Base-by-base conservation (phyloP, 495 filamentous ascomycete species). In the Bryoglossum gracile region DNA sequence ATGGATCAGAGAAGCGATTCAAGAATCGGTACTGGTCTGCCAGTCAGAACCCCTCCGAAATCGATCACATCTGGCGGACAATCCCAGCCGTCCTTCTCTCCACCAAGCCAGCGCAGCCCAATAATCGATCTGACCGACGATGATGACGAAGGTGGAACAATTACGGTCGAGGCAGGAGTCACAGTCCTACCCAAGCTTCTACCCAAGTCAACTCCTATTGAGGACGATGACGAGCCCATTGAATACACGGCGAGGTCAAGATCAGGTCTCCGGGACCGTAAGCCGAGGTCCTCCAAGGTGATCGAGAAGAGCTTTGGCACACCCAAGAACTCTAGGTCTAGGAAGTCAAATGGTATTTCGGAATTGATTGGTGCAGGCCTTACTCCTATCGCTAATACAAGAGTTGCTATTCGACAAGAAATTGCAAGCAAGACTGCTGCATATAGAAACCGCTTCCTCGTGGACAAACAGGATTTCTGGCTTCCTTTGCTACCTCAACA, bases 391-490 rank as follows among this genome's bases (percentile, higher is more conserved):
- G 37, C 55, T n/a, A 61, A 49, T 33, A 47, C 50, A 23, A 65
- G 76, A 3, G 56, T 48, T 3, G 61, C 68, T 10, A 66, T 77
- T 21, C 62, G 73, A 37, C 59, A 68, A n/a, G 63, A 69, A 21
- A 75, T 78, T 43, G 66, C 67, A 14, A 61, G 55, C 13, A 65
- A 67, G 21, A 73, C 70, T n/a, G 69, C 63, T 24, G 59, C 57
- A 3, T 73, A 68, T 52, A 65, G 74, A 46, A 63, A 72, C 41
- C 64, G 64, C 1, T 81, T 78, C 57, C 62, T 79, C 21, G 42
- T 78, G 0, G 62, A 70, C 14, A 68, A 80, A 52, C 70, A 71
- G 48, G 61, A 76, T 5, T 60, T 67, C 43, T 78, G 80, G 62
- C 58, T 77, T 19, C 68, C 77, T 11, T 55, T 81, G 3, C 63